A percentile compares a stretch with the other conserved stretches of the same genome.
Conservation (phyloP, 495 filamentous ascomycete species). For the Gamarada debralockiae region DNA sequence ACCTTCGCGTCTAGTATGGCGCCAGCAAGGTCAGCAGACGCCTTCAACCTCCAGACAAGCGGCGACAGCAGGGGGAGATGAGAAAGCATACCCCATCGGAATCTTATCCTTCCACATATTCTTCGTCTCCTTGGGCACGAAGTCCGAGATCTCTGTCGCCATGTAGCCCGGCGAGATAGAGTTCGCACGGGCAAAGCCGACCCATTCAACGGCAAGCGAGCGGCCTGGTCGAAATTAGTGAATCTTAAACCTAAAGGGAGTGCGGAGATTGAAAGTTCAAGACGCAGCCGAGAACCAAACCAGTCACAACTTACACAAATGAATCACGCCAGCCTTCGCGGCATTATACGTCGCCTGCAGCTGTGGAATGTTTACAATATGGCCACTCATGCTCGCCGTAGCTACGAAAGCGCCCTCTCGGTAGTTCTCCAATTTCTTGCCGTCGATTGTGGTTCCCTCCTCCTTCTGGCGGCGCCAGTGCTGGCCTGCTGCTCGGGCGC, state of each 20-base stretch:
- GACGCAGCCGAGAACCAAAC: too few relatives aligned
- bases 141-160: slow-evolving; percentile 73
- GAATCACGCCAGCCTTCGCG: too few relatives aligned
- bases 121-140: slow-evolving; percentile 66
- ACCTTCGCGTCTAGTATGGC: slow-evolving; percentile 63
- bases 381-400: slow-evolving; percentile 78
- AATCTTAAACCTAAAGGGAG: too few relatives aligned
- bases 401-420: slow-evolving; percentile 70
- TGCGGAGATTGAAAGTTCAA: too few relatives aligned
- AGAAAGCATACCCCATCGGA: too few relatives aligned
- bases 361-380: slow-evolving; percentile 87
- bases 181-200: slow-evolving; percentile 74
- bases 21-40: too few relatives aligned
- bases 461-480: slow-evolving; percentile 59
- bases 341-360: too few relatives aligned
- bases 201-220: slow-evolving; percentile 72
- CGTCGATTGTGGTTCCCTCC: slow-evolving; percentile 61
- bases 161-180: slow-evolving; percentile 76
- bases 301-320: too few relatives aligned
- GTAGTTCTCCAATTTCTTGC: slow-evolving; percentile 63
- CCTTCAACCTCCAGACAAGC: too few relatives aligned
- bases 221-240: too few relatives aligned
- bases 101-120: slow-evolving; percentile 75
- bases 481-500: slow-evolving; percentile 69
- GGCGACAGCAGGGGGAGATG: too few relatives aligned